Evolutionary conservation across 2,329 filamentous ascomycete species (phyloP), one percentile per base, ranked within the genome.

Genomic region (Myriosclerotinia curreyana): DNA sequence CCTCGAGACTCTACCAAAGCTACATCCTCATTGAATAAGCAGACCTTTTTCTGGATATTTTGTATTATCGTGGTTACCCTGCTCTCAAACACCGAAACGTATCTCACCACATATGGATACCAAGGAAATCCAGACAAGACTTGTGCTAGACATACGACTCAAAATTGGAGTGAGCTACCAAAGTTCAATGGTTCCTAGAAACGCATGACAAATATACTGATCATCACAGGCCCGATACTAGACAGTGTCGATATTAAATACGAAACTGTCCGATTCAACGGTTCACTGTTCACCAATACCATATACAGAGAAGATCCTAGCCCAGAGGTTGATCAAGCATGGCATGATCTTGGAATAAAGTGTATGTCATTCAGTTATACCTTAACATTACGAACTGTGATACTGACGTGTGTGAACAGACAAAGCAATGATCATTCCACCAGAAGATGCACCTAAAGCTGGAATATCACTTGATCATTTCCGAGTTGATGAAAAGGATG

Each of bases 191-290:
- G 11, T 50, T 3, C 25, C 7, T 11, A 20, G 8, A 38, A 49
- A 20, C 12, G n/a, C 7, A 38, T 31, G 28, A 31, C 28, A 25
- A 12, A 9, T 14, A 7, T 28, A 38, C 31, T 50, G n/a, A 50
- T 5, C 28, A 2, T n/a, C 7, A 8, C 44, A 69, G 68, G 76
- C 5, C 76, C 77, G 0, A 50, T 79, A 0, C 64, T 76, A 42
- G 74, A 76, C 28, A 76, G 80, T 7, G 72, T 81, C 5, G 70
- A 75, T 22, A 74, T 81, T 4, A 69, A 71, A 20, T 82, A 79
- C 70, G 72, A 76, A 22, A 70, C 71, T 0, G 73, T 79, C 40
- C 71, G 67, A 22, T 61, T 61, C 48, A 53, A 61, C 3, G 48
- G 36, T 14, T 61, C 59, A 40, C 48, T 61, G 5, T 53, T 61